These are phyloP conservation scores for Hyaloperonospora arabidopsidis DNA, from an alignment of 352 stramenopile species.

Conservation along the genomic window DNA sequence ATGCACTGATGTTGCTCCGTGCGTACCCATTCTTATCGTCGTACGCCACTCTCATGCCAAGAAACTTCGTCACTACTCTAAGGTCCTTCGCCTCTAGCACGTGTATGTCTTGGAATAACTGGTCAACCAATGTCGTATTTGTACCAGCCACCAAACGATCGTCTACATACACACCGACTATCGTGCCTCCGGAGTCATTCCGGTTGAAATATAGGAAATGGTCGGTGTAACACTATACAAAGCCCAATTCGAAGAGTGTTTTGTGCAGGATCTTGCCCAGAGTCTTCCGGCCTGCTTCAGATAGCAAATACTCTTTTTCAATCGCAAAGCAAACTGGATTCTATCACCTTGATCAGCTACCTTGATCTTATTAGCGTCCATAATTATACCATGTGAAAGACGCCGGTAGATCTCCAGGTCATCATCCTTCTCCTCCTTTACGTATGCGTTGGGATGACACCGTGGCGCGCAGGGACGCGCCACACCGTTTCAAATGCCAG, in stretches of 20 bases:
- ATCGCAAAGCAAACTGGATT: constrained; percentile 5
- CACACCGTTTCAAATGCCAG: constrained; percentile 1
- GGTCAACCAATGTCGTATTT: constrained; percentile 2
- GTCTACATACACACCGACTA: constrained; percentile 24
- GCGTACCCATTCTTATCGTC: constrained; percentile 2
- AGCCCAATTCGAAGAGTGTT: constrained; percentile 13
- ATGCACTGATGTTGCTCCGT: constrained; percentile 10
- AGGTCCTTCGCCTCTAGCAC: constrained; percentile 23
- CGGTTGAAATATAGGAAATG: background rate
- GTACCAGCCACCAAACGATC: constrained; percentile 21
- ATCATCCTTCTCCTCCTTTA: background rate
- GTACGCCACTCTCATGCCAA: constrained; percentile 22
- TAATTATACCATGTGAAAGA: too few relatives aligned
- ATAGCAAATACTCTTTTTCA: constrained; percentile 25
- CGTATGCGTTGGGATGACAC: background rate
- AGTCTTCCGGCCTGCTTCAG: constrained; percentile 24
- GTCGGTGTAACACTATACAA: background rate
- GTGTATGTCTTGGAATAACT: too few relatives aligned
- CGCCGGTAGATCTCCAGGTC: too few relatives aligned
- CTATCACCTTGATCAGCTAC: background rate
- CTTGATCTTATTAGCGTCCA: too few relatives aligned
- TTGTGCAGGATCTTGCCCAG: constrained; percentile 20
- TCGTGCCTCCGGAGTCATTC: background rate
- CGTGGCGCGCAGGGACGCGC: background rate
- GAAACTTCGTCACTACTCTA: constrained; percentile 14